Percentiles rank a stretch among this genome's conserved stretches.
These are phyloP conservation scores for Esteya vermicola DNA, from an alignment of 2,329 filamentous ascomycete species.

Conservation along the genomic window DNA sequence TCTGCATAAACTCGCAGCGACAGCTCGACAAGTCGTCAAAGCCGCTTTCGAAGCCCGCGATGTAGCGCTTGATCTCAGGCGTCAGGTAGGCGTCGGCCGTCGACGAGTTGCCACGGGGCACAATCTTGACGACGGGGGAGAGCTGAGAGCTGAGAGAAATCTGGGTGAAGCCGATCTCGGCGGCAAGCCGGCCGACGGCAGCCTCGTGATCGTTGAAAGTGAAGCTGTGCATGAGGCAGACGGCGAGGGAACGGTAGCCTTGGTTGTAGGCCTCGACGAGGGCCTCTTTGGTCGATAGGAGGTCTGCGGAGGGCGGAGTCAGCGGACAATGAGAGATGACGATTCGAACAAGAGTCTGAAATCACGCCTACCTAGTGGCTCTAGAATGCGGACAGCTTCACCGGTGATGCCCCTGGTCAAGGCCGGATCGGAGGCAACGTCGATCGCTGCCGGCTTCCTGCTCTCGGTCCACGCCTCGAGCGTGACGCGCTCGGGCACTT, in stretches of 20 bases:
- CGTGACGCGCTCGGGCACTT: conserved; percentile 80
- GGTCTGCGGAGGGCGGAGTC: neutral
- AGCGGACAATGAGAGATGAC: neutral
- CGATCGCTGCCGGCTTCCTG: conserved; percentile 14
- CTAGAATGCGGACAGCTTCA: conserved; percentile 57
- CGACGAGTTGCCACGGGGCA: conserved; percentile 54
- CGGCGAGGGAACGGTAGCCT: conserved; percentile 36
- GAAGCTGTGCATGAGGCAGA: conserved; percentile 22
- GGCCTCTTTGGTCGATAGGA: conserved; percentile 34
- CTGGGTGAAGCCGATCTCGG: conserved; percentile 17
- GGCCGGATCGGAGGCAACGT: conserved; percentile 26
- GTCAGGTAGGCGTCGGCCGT: conserved; percentile 63
- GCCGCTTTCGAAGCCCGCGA: conserved; percentile 50
- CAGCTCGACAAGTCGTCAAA: conserved; percentile 51
- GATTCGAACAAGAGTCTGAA: neutral
- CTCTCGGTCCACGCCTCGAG: conserved; percentile 80
- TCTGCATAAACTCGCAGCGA: conserved; percentile 62
- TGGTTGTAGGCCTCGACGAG: conserved; percentile 52
- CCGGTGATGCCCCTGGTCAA: conserved; percentile 52
- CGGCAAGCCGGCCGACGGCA: conserved; percentile 49
- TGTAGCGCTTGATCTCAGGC: conserved; percentile 56
- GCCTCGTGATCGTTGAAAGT: conserved; percentile 73
- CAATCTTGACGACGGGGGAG: conserved; percentile 56
- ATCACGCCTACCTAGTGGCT: conserved; percentile 17
- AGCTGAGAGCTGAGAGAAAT: neutral